Conservation (phyloP, 768 basidiomycete species). For the Phanerochaete carnosa region DNA sequence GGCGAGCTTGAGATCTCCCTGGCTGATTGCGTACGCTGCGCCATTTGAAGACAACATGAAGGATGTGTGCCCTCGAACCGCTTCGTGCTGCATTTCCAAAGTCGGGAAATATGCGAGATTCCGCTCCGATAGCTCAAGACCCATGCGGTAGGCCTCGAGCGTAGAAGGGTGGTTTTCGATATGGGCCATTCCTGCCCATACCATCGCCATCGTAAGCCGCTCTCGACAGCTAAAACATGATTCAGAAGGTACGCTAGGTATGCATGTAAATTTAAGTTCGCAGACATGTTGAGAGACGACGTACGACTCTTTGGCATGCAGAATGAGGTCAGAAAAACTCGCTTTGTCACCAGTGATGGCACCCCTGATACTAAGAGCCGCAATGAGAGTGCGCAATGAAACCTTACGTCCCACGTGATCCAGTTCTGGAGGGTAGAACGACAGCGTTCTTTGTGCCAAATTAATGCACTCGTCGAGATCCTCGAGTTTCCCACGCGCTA, state of each 20-base stretch:
- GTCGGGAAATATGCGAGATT: neutral
- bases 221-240: too few relatives aligned
- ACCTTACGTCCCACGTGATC: neutral
- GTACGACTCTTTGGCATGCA: too few relatives aligned
- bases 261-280: too few relatives aligned
- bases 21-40: neutral
- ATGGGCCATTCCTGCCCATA: neutral
- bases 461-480: neutral
- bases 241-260: too few relatives aligned
- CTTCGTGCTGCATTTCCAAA: neutral
- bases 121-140: neutral
- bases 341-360: neutral
- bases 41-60: neutral
- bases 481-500: too few relatives aligned
- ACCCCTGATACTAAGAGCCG: neutral
- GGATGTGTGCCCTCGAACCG: neutral
- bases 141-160: neutral
- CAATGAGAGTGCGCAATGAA: neutral
- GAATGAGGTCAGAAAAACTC: neutral
- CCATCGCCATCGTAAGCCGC: neutral
- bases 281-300: too few relatives aligned
- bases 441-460: neutral
- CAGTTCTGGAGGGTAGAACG: neutral
- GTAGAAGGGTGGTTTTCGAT: neutral
- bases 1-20: constrained; percentile 5